Conservation (phyloP, 371 early-diverging fungal species). For the Rhizopus delemar region DNA sequence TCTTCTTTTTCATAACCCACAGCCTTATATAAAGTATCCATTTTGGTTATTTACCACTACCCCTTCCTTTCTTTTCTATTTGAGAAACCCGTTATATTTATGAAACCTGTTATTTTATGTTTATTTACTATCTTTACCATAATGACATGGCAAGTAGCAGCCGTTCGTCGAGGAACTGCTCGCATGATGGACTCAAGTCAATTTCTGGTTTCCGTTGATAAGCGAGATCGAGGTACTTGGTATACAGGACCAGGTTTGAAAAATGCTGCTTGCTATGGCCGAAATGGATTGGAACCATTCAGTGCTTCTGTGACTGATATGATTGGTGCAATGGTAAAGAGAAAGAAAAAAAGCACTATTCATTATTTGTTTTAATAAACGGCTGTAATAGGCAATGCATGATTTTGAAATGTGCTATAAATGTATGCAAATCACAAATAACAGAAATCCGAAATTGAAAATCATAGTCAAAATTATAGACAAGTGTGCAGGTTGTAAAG, state of each 20-base stretch:
- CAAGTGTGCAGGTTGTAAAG: slow-evolving; percentile 35
- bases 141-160: neutral
- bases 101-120: neutral
- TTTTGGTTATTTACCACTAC: neutral
- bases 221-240: slow-evolving; percentile 29
- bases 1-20: neutral
- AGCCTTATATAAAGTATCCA: neutral
- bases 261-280: slow-evolving; percentile 37
- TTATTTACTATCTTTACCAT: neutral
- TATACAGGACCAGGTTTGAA: slow-evolving; percentile 30
- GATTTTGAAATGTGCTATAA: slow-evolving; percentile 35
- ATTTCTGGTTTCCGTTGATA: slow-evolving; percentile 1
- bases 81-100: neutral
- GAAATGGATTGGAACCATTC: slow-evolving; percentile 29
- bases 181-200: slow-evolving; percentile 21
- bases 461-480: slow-evolving; percentile 33
- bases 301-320: slow-evolving; percentile 25
- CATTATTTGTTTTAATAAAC: too few relatives aligned
- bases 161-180: slow-evolving; percentile 15
- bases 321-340: slow-evolving; percentile 40
- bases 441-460: slow-evolving; percentile 7
- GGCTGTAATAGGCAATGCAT: slow-evolving; percentile 26
- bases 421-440: slow-evolving; percentile 39
- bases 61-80: neutral
- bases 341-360: too few relatives aligned